Conservation (phyloP, 2,329 filamentous ascomycete genomes). For the Acrocalymma vagum region DNA sequence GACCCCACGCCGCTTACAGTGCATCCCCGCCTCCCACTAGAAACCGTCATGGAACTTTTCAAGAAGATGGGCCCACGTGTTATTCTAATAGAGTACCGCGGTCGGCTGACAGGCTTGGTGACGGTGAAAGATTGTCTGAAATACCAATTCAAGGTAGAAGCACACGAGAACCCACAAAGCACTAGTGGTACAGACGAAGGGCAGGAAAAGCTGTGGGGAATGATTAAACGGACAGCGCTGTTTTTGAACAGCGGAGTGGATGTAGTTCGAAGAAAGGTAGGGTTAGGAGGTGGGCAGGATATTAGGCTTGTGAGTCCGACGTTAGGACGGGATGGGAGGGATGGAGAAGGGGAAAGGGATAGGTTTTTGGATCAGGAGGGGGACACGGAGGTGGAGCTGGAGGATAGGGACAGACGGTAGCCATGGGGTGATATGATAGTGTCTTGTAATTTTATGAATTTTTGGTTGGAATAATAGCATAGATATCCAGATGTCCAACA, state of each 20-base stretch:
- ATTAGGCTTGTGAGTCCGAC: slow-evolving; percentile 37
- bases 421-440: too few relatives aligned
- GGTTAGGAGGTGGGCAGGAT: slow-evolving; percentile 26
- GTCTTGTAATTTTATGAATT: background rate
- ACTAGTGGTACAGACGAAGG: slow-evolving; percentile 28
- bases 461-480: too few relatives aligned
- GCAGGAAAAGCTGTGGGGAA: slow-evolving; percentile 37
- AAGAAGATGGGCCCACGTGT: slow-evolving; percentile 96
- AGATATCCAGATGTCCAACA: too few relatives aligned
- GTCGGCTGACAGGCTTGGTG: slow-evolving; percentile 82
- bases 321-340: slow-evolving; percentile 7
- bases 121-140: slow-evolving; percentile 97
- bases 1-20: slow-evolving; percentile 90
- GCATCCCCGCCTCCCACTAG: slow-evolving; percentile 88
- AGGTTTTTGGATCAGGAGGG: slow-evolving; percentile 5
- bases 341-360: slow-evolving; percentile 16
- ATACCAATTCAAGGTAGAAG: slow-evolving; percentile 96
- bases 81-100: slow-evolving; percentile 90
- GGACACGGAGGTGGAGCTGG: slow-evolving; percentile 27
- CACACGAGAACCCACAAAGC: slow-evolving; percentile 71
- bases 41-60: slow-evolving; percentile 98
- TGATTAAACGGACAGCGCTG: slow-evolving; percentile 21
- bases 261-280: slow-evolving; percentile 22
- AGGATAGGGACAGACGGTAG: slow-evolving; percentile 24
- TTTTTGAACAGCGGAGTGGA: slow-evolving; percentile 30